Evolutionary conservation across 75 land plant species (phyloP).

Genomic region (Cryptomeria japonica): DNA sequence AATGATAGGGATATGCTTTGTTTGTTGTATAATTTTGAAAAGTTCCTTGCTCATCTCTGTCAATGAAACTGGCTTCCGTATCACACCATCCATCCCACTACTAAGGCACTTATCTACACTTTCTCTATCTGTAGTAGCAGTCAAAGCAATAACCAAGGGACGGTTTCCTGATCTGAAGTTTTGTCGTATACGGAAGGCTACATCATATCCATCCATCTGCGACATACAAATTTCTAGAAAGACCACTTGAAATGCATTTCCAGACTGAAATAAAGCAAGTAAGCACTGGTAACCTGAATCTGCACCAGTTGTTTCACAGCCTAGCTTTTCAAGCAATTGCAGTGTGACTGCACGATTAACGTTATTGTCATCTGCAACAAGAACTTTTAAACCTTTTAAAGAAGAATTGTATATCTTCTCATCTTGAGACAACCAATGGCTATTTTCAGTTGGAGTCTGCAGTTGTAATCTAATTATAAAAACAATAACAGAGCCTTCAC

Average conservation of each 20-base stretch:
- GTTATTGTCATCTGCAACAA: slow-evolving; percentile 77
- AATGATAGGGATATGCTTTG: neutral
- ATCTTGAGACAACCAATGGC: slow-evolving; percentile 9
- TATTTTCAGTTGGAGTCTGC: slow-evolving; percentile 12
- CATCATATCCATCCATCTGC: slow-evolving; percentile 96
- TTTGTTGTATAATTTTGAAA: slow-evolving; percentile 41
- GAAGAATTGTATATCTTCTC: slow-evolving; percentile 23
- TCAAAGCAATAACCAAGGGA: slow-evolving; percentile 78
- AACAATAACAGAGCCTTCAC: slow-evolving; percentile 47
- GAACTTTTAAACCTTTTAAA: slow-evolving; percentile 65
- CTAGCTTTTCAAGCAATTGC: slow-evolving; percentile 69
- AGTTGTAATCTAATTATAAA: slow-evolving; percentile 71
- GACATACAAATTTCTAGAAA: slow-evolving; percentile 83
- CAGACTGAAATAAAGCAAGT: slow-evolving; percentile 34
- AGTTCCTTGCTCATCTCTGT: slow-evolving; percentile 64
- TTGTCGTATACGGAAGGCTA: slow-evolving; percentile 61
- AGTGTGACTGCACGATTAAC: slow-evolving; percentile 73
- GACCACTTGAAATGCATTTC: slow-evolving; percentile 48
- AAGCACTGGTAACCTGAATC: slow-evolving; percentile 84
- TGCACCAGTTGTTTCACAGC: slow-evolving; percentile 77
- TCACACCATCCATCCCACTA: slow-evolving; percentile 75
- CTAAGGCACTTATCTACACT: slow-evolving; percentile 57
- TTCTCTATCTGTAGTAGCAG: slow-evolving; percentile 69
- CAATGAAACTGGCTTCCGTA: slow-evolving; percentile 70
- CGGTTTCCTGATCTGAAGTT: slow-evolving; percentile 56